These are phyloP conservation scores for Geranium incanum DNA, from an alignment of 441 rosid genomes.

Conservation along the genomic window DNA sequence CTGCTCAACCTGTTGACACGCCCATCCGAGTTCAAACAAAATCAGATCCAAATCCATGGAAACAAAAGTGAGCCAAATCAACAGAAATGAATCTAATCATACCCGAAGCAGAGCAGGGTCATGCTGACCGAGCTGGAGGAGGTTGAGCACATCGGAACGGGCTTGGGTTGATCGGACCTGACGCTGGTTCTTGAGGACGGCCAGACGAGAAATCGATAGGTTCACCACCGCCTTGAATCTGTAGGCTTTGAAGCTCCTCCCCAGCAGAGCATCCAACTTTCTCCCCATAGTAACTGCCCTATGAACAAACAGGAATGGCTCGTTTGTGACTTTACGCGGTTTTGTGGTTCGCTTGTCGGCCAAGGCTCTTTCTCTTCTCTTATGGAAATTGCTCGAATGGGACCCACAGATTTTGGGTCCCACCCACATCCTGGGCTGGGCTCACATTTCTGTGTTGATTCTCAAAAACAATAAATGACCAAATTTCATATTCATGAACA, in stretches of 20 bases:
- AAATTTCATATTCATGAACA: too few species aligned
- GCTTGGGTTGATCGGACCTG: constrained; percentile 48
- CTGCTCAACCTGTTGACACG: constrained; percentile 46
- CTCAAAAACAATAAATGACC: too few species aligned
- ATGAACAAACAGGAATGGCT: too few species aligned
- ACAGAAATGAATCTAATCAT: constrained; percentile 3
- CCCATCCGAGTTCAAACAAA: background rate
- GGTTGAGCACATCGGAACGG: constrained; percentile 68
- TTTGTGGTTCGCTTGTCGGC: too few species aligned
- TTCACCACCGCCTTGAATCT: constrained; percentile 53
- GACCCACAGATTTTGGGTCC: too few species aligned
- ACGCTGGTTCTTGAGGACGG: constrained; percentile 71
- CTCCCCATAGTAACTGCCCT: constrained; percentile 47
- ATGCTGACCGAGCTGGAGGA: constrained; percentile 63
- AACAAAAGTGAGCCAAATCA: background rate
- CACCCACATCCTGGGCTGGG: too few species aligned
- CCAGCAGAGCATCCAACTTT: constrained; percentile 65
- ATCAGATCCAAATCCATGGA: background rate
- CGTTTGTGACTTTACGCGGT: too few species aligned
- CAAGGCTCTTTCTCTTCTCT: too few species aligned
- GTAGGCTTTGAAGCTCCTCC: constrained; percentile 49
- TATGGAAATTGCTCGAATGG: too few species aligned
- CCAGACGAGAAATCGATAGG: constrained; percentile 66
- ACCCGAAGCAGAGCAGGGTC: constrained; percentile 79
- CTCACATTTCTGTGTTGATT: too few species aligned